These are phyloP conservation scores for Scheffersomyces coipomensis DNA, from an alignment of 805 yeast species.

Conservation along the genomic window DNA sequence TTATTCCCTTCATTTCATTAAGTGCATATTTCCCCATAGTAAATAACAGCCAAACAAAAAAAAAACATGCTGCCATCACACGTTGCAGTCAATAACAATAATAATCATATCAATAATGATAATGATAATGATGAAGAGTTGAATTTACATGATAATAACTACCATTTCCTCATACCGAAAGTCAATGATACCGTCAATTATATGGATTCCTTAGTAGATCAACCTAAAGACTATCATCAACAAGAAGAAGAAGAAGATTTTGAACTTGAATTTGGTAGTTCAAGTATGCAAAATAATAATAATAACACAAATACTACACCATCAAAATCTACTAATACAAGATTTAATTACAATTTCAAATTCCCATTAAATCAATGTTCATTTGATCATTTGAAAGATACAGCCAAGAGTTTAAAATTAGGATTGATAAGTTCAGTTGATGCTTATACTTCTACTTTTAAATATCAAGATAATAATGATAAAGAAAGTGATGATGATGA, in stretches of 20 bases:
- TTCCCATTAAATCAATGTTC: conserved; percentile 14
- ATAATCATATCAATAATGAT: too few relatives aligned
- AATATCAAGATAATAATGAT: too few relatives aligned
- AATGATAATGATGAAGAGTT: too few relatives aligned
- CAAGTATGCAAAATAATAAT: too few relatives aligned
- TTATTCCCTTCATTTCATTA: too few relatives aligned
- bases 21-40: not conserved
- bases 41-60: too few relatives aligned
- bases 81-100: too few relatives aligned
- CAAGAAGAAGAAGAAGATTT: not conserved
- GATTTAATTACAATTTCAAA: not conserved
- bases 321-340: not conserved
- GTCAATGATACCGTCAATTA: not conserved
- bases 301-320: too few relatives aligned
- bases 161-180: not conserved
- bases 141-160: too few relatives aligned
- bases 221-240: not conserved
- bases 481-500: conserved; percentile 1
- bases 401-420: conserved; percentile 2
- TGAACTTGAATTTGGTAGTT: too few relatives aligned
- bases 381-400: conserved; percentile 9
- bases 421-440: not conserved
- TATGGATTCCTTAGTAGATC: not conserved
- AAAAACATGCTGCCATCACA: too few relatives aligned
- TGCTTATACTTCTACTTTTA: too few relatives aligned